Evolutionary conservation across 768 basidiomycete species (phyloP), one percentile per base, ranked within the genome.

Genomic region (Boletus patriciae): DNA sequence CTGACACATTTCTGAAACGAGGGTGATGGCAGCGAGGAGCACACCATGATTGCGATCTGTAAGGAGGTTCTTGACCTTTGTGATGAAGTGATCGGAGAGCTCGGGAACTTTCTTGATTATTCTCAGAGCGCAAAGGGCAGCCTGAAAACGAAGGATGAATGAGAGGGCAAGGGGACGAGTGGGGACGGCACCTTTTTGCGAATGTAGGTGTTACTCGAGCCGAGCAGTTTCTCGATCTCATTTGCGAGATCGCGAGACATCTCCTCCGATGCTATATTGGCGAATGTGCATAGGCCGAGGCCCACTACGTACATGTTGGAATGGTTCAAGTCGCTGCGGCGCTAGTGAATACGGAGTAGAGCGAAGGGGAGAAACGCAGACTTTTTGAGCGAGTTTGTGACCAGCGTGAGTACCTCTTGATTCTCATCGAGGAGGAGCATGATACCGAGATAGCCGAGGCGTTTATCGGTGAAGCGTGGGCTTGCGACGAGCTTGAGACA

Each of bases 371-470:
- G 41, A 36, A 41, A 19, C 23, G 42, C 45, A 31, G 76, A 98
- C 97, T 98, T 98, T 77, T 99, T 99, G 65, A 99, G 76, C 31
- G 94, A 97, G 71, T 99, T 99, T 16, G 97, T 99, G 45, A 99
- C 95, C 45, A 99, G 79, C 1, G 94, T 99, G 60, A 99, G 77
- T 2, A 98, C 95, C 73, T 99, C 97, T 71, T 97, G 94, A 64
- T 91, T 97, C 79, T 99, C 97, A 69, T 99, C 97, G 59, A 99
- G 74, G 36, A 99, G 76, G 59, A 99, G 77, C 97, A 98, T 98
- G 63, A 98, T 98, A 0, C 97, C 97, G 34, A 99, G 78, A 67
- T 98, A 99, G 0, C 97, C 97, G 16, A 98, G 78, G 23, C 95
- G 82, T 76, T 99, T 99, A 78, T 99, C 97, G 41, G 90, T 83